Conservation (phyloP, 2,329 filamentous ascomycete species). For the Colletotrichum orchidophilum region DNA sequence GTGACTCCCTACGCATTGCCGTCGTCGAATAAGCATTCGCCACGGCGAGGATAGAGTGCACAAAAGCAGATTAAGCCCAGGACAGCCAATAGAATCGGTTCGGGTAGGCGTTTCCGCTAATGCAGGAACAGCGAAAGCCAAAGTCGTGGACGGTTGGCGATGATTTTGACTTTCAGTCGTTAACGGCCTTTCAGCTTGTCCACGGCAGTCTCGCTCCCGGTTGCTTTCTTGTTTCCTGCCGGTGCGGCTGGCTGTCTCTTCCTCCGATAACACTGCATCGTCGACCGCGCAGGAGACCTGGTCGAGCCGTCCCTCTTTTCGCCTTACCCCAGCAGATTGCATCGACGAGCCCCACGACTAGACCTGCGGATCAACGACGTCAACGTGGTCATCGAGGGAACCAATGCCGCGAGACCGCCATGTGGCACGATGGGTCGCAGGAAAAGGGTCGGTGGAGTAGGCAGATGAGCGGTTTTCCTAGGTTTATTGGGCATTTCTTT, state of each 20-base stretch:
- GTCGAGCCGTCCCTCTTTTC: background rate
- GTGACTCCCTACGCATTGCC: background rate
- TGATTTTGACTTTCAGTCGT: background rate
- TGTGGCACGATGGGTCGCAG: constrained; percentile 7
- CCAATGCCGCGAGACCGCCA: constrained; percentile 9
- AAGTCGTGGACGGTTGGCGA: background rate
- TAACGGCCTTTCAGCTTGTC: background rate
- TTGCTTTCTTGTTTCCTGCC: background rate
- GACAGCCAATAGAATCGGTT: constrained; percentile 5
- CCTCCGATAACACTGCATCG: background rate
- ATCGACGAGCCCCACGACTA: constrained; percentile 14
- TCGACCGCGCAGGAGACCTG: background rate
- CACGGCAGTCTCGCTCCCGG: background rate
- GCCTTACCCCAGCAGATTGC: constrained; percentile 5
- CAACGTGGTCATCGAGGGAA: constrained; percentile 19
- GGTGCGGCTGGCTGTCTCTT: background rate
- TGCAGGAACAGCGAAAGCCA: constrained; percentile 30
- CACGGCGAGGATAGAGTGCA: constrained; percentile 21
- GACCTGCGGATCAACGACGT: constrained; percentile 14
- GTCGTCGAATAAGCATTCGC: constrained; percentile 26
- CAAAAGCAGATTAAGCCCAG: background rate
- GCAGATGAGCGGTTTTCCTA: constrained; percentile 21
- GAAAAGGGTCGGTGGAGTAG: background rate
- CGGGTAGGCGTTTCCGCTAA: constrained; percentile 27
- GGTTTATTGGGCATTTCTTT: constrained; percentile 15